Evolutionary conservation across 306 rosid species (phyloP).

Genomic region (Psophocarpus tetragonolobus): DNA sequence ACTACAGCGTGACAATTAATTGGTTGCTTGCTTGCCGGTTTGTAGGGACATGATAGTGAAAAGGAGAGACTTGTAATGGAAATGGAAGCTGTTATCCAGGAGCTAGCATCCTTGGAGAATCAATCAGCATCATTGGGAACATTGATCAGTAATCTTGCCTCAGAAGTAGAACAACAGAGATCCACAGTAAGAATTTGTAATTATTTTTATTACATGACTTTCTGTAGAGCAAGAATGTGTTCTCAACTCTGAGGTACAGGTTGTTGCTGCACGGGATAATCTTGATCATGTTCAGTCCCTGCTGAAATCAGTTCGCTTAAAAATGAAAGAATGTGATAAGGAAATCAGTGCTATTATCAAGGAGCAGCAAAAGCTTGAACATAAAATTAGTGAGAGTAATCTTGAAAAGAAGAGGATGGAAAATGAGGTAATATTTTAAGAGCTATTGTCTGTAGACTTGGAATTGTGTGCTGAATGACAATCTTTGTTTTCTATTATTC

Average conservation of each 20-base stretch:
- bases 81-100: constrained; percentile 84
- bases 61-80: constrained; percentile 94
- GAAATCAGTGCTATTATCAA: constrained; percentile 71
- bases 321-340: constrained; percentile 87
- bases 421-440: constrained; percentile 67
- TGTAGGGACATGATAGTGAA: constrained; percentile 90
- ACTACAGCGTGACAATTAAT: constrained; percentile 14
- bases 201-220: constrained; percentile 24
- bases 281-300: constrained; percentile 67
- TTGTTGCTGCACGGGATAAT: constrained; percentile 56
- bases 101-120: constrained; percentile 67
- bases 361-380: constrained; percentile 72
- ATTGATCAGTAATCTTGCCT: constrained; percentile 54
- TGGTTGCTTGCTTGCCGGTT: constrained; percentile 36
- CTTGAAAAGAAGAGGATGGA: constrained; percentile 94
- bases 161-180: constrained; percentile 74
- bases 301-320: constrained; percentile 60
- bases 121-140: constrained; percentile 62
- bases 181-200: constrained; percentile 47
- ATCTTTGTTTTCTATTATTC: constrained; percentile 26
- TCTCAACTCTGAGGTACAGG: constrained; percentile 57
- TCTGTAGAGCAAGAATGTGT: constrained; percentile 17
- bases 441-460: not conserved
- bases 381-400: constrained; percentile 72
- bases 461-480: constrained; percentile 35